A percentile compares a stretch with the other conserved stretches of the same genome.
phyloP scores from a whole-genome alignment of 345 rosid genomes.

The Cochlearia excelsa region DNA sequence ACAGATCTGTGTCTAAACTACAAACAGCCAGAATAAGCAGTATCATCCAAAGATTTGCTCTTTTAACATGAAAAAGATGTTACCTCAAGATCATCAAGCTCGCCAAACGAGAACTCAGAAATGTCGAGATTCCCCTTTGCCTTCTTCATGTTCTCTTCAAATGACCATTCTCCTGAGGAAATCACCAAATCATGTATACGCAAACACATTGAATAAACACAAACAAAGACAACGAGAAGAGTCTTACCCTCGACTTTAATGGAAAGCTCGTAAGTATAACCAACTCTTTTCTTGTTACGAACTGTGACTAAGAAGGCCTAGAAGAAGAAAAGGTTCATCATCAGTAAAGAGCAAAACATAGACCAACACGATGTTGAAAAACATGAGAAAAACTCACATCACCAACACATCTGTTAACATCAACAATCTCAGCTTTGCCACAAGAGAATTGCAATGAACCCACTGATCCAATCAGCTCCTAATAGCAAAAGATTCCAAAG shows the following conservation, averaged over 20 bases:
- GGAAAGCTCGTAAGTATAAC: conserved; percentile 78
- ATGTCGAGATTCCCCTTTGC: conserved; percentile 68
- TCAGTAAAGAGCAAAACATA: neutral
- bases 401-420: conserved; percentile 71
- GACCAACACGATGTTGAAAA: neutral
- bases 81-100: conserved; percentile 94
- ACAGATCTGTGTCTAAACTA: neutral
- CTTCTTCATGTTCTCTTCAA: conserved; percentile 54
- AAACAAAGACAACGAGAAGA: neutral
- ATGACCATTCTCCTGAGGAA: conserved; percentile 76
- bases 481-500: neutral
- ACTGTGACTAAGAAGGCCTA: conserved; percentile 94
- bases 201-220: neutral
- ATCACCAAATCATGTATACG: neutral
- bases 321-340: neutral
- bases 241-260: conserved; percentile 64
- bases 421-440: conserved; percentile 69
- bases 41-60: neutral
- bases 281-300: conserved; percentile 86
- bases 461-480: conserved; percentile 72
- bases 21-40: neutral
- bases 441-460: conserved; percentile 63
- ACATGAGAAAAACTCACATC: conserved; percentile 52
- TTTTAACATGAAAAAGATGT: neutral
- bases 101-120: conserved; percentile 86